Evolutionary conservation across 1,139 yeast species (phyloP).

Genomic region (Yamadazyma trypodendri): DNA sequence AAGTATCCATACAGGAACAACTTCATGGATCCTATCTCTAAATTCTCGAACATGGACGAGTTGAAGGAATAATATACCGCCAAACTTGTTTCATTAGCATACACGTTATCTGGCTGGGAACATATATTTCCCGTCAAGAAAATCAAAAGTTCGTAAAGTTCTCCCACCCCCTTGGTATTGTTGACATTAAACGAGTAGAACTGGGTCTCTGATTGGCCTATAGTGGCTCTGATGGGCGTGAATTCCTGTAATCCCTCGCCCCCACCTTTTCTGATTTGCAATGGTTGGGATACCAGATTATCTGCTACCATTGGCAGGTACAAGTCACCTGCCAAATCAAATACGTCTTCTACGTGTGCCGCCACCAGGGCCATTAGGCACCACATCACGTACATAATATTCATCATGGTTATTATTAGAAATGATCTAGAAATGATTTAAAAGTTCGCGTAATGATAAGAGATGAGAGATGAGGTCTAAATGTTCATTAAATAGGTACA

Average conservation of each 20-base stretch:
- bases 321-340: slow-evolving; percentile 7
- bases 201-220: slow-evolving; percentile 40
- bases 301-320: slow-evolving; percentile 9
- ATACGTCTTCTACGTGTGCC: neutral
- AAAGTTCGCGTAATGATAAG: neutral
- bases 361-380: no score
- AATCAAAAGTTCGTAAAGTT: slow-evolving; percentile 51
- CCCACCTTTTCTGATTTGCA: slow-evolving; percentile 6
- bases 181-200: slow-evolving; percentile 47
- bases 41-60: slow-evolving; percentile 34
- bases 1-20: slow-evolving; percentile 49
- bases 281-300: neutral
- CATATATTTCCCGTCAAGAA: slow-evolving; percentile 64
- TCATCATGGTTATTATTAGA: no score
- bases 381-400: no score
- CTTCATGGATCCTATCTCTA: slow-evolving; percentile 30
- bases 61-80: slow-evolving; percentile 53
- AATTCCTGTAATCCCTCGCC: slow-evolving; percentile 33
- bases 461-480: neutral
- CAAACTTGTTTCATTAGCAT: slow-evolving; percentile 33
- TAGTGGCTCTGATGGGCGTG: slow-evolving; percentile 41
- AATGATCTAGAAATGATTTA: neutral
- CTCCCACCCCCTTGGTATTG: slow-evolving; percentile 45
- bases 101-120: slow-evolving; percentile 38
- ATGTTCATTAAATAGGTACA: no score